These are phyloP conservation scores for Yamadazyma sp. DNA, from an alignment of 1,139 yeast genomes.

Conservation along the genomic window DNA sequence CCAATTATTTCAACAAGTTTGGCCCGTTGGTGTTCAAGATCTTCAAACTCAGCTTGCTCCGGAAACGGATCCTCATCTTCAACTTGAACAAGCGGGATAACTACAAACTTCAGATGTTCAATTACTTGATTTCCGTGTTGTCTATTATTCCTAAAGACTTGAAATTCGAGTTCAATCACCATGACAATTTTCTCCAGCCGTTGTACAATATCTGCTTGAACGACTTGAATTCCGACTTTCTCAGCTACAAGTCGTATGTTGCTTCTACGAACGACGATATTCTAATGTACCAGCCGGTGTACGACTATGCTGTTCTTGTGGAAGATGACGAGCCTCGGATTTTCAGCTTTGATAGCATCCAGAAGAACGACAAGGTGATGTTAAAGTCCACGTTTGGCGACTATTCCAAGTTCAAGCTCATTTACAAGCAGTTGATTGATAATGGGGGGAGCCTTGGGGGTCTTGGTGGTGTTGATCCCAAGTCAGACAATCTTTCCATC, in stretches of 20 bases:
- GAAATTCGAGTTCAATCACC: conserved; percentile 13
- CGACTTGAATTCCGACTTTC: conserved; percentile 38
- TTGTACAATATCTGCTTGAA: conserved; percentile 66
- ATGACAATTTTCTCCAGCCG: conserved; percentile 38
- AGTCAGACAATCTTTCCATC: conserved; percentile 25
- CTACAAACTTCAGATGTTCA: conserved; percentile 28
- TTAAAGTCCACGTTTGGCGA: conserved; percentile 37
- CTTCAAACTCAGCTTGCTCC: conserved; percentile 66
- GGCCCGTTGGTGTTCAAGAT: conserved; percentile 76
- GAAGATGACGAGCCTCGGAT: conserved; percentile 21
- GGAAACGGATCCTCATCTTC: conserved; percentile 62
- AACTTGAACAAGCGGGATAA: conserved; percentile 35
- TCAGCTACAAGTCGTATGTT: conserved; percentile 16
- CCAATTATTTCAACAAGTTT: conserved; percentile 47
- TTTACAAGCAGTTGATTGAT: conserved; percentile 29
- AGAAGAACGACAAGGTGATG: conserved; percentile 9
- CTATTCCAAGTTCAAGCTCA: conserved; percentile 35
- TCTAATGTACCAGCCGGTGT: conserved; percentile 56
- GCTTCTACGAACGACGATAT: conserved; percentile 77
- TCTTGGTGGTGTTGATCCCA: not conserved
- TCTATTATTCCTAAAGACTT: conserved; percentile 38
- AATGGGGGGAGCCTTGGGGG: conserved; percentile 14
- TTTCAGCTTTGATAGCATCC: conserved; percentile 12
- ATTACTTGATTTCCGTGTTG: conserved; percentile 36
- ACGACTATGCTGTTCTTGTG: conserved; percentile 48